Conservation (phyloP, 306 rosid species). For the Fagus crenata region DNA sequence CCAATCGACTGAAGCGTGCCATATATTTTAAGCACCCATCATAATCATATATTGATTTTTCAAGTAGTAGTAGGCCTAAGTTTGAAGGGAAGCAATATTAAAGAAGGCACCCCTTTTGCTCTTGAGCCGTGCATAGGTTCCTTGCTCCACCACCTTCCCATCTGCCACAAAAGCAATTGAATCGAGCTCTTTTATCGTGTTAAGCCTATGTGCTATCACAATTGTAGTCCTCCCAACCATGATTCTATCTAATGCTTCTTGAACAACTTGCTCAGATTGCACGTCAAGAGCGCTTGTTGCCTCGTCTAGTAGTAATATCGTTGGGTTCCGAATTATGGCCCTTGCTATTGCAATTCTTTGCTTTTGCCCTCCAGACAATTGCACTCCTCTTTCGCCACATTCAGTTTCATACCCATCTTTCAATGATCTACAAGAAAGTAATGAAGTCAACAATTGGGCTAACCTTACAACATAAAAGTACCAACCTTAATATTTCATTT, state of each 20-base stretch:
- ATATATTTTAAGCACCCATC: not conserved
- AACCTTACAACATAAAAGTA: not conserved
- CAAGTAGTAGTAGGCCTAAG: conserved; percentile 16
- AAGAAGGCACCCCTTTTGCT: conserved; percentile 82
- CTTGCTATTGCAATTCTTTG: conserved; percentile 93
- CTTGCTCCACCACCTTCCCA: conserved; percentile 81
- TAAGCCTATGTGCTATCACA: conserved; percentile 87
- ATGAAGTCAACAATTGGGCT: not conserved
- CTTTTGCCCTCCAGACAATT: conserved; percentile 93
- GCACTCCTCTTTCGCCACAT: conserved; percentile 98
- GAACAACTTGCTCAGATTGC: conserved; percentile 87
- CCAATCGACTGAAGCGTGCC: not conserved
- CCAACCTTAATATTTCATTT: not conserved
- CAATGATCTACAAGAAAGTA: conserved; percentile 54
- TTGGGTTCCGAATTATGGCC: conserved; percentile 85
- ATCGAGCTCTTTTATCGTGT: conserved; percentile 80
- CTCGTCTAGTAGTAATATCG: conserved; percentile 67
- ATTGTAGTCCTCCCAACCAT: conserved; percentile 89
- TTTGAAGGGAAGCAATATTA: conserved; percentile 60
- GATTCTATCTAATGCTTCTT: conserved; percentile 81
- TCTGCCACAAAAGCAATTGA: conserved; percentile 77
- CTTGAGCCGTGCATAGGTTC: conserved; percentile 76
- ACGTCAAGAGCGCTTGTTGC: conserved; percentile 95
- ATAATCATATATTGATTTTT: not conserved
- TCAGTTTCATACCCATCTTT: conserved; percentile 84